Conservation (phyloP, 2,329 filamentous ascomycete species). For the Fusarium euwallaceae region DNA sequence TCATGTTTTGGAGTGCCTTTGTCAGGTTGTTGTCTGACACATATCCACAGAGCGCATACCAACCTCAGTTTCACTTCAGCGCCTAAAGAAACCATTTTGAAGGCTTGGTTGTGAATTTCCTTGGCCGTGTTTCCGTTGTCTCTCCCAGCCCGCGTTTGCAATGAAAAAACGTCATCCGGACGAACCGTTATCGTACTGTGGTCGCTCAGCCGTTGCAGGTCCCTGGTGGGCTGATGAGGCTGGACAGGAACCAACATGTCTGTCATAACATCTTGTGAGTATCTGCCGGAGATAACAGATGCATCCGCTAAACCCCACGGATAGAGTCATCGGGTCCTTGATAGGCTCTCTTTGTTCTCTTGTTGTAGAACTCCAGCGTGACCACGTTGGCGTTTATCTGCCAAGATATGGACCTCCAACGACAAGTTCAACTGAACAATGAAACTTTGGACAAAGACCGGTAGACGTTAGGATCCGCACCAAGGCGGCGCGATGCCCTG, state of each 20-base stretch:
- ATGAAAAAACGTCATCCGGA: slow-evolving; percentile 16
- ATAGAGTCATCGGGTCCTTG: neutral
- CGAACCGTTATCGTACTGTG: slow-evolving; percentile 1
- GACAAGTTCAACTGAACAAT: neutral
- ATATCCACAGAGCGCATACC: slow-evolving; percentile 30
- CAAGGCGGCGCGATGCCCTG: slow-evolving; percentile 2
- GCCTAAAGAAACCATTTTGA: slow-evolving; percentile 14
- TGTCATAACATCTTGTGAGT: neutral
- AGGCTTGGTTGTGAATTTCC: neutral
- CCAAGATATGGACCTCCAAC: neutral
- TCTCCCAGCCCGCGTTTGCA: slow-evolving; percentile 17
- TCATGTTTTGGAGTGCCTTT: slow-evolving; percentile 27
- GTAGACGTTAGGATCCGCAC: neutral
- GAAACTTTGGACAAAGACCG: neutral
- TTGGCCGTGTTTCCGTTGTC: slow-evolving; percentile 9
- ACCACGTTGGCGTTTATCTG: neutral
- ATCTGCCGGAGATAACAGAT: neutral
- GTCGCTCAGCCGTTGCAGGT: neutral
- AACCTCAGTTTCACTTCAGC: slow-evolving; percentile 25
- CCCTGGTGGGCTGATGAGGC: slow-evolving; percentile 1
- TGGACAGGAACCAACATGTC: neutral
- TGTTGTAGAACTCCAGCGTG: neutral
- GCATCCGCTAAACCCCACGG: neutral
- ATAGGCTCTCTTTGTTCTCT: neutral
- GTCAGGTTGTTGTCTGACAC: slow-evolving; percentile 29